Evolutionary conservation across 306 rosid genomes (phyloP), one percentile per base, ranked within the genome.

Genomic region (Trifolium pratense): DNA sequence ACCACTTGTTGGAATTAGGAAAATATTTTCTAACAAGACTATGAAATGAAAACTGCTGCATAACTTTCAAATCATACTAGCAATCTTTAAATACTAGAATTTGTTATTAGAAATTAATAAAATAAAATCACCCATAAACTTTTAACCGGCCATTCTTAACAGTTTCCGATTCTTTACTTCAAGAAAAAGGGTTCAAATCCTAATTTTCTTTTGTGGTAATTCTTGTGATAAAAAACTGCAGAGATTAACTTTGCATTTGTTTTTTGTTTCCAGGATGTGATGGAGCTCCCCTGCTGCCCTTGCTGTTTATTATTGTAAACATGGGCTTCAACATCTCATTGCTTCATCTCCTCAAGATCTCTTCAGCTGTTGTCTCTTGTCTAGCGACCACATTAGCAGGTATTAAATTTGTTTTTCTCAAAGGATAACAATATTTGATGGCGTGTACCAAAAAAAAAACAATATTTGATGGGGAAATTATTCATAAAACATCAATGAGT

Each of bases 321-420:
- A 83, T 79, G 78, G 86, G 86, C 75, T 74, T 71, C 78, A 92
- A 90, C 81, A 84, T 92, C 68, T 88, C 98, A 7, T 80, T 92
- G 89, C 90, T 90, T 61, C 85, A 88, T 81, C 98, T 92, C 70
- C 87, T 88, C 40, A 92, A 92, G 87, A 90, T 92, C 72, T 92
- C 96, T 45, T 92, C 98, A 7, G 98, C 96, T 25, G 95, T 92
- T 76, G 91, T 90, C 65, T 90, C 96, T 74, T 83, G 82, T 73
- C 92, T 92, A 39, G 96, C 96, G 31, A 84, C 96, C 57, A 92
- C 98, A 8, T 86, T 92, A 78, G 81, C 95, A 80, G 98, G 98
- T 92, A 84, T 48, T 68, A 57, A 11, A 25, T 73, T 72, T 75
- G 73, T 79, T 78, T 78, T 45, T 29, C 37, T 18, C 40, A 12